Conservation (phyloP, 768 basidiomycete genomes). For the Rhodotorula babjevae region DNA sequence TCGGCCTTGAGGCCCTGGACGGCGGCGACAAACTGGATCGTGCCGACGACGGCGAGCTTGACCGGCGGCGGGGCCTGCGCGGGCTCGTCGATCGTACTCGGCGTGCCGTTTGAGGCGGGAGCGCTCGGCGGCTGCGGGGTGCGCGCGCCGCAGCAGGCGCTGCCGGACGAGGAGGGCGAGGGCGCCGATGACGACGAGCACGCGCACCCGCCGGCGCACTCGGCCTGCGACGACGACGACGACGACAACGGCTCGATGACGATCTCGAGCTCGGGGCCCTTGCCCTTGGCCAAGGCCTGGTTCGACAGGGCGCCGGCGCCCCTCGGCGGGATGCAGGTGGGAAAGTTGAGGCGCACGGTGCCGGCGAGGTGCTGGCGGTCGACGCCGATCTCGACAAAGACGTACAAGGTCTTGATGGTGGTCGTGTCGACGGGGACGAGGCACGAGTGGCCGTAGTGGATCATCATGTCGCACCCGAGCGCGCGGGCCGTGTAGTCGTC, state of each 20-base stretch:
- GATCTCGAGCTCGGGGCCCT: constrained; percentile 57
- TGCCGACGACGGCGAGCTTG: constrained; percentile 82
- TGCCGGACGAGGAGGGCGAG: background rate
- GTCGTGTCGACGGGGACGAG: constrained; percentile 95
- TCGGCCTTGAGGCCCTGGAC: constrained; percentile 80
- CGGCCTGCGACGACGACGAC: background rate
- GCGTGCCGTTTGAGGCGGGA: too few species aligned
- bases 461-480: constrained; percentile 92
- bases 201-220: background rate
- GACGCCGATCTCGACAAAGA: constrained; percentile 95
- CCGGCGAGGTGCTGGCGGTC: constrained; percentile 76
- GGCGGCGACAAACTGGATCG: constrained; percentile 94
- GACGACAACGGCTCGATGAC: constrained; percentile 48
- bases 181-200: background rate
- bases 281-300: constrained; percentile 26
- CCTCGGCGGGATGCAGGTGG: constrained; percentile 50
- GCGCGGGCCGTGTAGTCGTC: constrained; percentile 96
- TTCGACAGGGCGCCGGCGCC: background rate
- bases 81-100: too few species aligned
- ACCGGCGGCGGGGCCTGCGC: background rate
- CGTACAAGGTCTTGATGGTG: constrained; percentile 86
- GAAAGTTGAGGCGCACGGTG: constrained; percentile 84
- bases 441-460: constrained; percentile 98
- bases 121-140: too few species aligned
- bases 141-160: background rate